A percentile compares a stretch with the other conserved stretches of the same genome.
phyloP scores from a whole-genome alignment of 352 stramenopile species.

The Phytophthora nicotianae region DNA sequence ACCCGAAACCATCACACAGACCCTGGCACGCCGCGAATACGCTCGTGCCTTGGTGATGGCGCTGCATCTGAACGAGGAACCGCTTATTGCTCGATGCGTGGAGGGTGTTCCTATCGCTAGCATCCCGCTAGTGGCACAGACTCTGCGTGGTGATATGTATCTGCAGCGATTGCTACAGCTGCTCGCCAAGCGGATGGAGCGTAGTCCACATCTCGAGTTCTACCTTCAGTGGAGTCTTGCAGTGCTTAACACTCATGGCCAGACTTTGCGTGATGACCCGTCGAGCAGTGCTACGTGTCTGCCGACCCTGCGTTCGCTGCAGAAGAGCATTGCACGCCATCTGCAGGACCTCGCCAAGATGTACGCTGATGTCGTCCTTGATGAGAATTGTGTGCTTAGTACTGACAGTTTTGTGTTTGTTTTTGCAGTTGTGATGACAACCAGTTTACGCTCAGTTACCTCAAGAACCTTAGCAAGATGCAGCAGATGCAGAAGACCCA shows the following conservation, averaged over 20 bases:
- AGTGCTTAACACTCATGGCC: constrained; percentile 94
- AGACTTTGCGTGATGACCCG: constrained; percentile 79
- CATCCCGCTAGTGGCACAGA: constrained; percentile 91
- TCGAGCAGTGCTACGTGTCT: constrained; percentile 71
- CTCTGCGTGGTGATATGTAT: constrained; percentile 89
- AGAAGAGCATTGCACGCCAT: constrained; percentile 88
- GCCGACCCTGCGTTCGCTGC: constrained; percentile 80
- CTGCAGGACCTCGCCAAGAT: constrained; percentile 86
- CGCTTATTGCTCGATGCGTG: constrained; percentile 91
- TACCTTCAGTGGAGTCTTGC: constrained; percentile 96
- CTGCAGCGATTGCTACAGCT: constrained; percentile 93
- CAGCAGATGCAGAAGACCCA: constrained; percentile 46
- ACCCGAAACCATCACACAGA: constrained; percentile 90
- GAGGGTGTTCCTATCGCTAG: constrained; percentile 90
- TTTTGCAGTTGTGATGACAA: constrained; percentile 85
- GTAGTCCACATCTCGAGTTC: constrained; percentile 97
- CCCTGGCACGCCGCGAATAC: constrained; percentile 90
- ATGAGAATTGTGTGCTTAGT: constrained; percentile 12
- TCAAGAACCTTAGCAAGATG: constrained; percentile 72
- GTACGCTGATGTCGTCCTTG: constrained; percentile 49
- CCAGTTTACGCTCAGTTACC: constrained; percentile 89
- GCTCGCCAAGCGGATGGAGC: constrained; percentile 92
- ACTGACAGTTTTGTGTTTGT: constrained; percentile 17
- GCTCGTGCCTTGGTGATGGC: constrained; percentile 95
- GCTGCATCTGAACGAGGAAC: constrained; percentile 96